Evolutionary conservation across 352 stramenopile species (phyloP).

Genomic region (Peronospora farinosa): DNA sequence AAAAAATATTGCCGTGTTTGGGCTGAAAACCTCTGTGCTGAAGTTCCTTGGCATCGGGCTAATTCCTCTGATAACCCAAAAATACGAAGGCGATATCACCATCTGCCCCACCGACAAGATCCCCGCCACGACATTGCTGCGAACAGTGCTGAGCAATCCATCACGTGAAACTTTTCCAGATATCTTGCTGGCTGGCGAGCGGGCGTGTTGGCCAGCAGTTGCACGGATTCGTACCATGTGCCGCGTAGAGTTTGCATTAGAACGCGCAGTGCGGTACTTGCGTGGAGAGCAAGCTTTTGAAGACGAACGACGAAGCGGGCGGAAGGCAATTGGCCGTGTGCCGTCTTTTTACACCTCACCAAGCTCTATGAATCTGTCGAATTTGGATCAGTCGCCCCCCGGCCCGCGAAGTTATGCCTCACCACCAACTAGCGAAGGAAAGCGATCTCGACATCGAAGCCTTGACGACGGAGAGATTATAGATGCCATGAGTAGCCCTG

Average conservation of each 20-base stretch:
- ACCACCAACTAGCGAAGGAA: conserved; percentile 12
- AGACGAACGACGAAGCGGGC: conserved; percentile 62
- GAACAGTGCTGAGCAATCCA: conserved; percentile 81
- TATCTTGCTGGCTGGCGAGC: conserved; percentile 86
- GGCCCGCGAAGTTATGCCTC: conserved; percentile 14
- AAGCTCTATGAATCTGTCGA: conserved; percentile 80
- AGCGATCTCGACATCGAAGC: conserved; percentile 20
- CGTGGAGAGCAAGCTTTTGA: conserved; percentile 76
- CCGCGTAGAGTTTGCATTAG: conserved; percentile 94
- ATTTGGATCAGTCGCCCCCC: conserved; percentile 44
- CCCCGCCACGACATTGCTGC: conserved; percentile 66
- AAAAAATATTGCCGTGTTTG: conserved; percentile 83
- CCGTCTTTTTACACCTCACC: conserved; percentile 85
- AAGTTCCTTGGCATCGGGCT: conserved; percentile 79
- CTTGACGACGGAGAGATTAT: conserved; percentile 25
- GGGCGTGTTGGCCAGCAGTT: conserved; percentile 90
- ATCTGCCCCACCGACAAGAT: conserved; percentile 92
- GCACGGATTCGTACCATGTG: conserved; percentile 94
- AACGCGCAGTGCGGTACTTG: conserved; percentile 82
- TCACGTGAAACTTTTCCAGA: conserved; percentile 49
- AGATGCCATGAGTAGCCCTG: conserved; percentile 12
- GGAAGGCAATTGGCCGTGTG: conserved; percentile 69
- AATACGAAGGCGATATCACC: conserved; percentile 98
- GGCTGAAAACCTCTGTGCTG: conserved; percentile 77
- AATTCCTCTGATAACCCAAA: conserved; percentile 81